Evolutionary conservation across 2,329 filamentous ascomycete species (phyloP).

Genomic region (Sordariomycetes sp.): DNA sequence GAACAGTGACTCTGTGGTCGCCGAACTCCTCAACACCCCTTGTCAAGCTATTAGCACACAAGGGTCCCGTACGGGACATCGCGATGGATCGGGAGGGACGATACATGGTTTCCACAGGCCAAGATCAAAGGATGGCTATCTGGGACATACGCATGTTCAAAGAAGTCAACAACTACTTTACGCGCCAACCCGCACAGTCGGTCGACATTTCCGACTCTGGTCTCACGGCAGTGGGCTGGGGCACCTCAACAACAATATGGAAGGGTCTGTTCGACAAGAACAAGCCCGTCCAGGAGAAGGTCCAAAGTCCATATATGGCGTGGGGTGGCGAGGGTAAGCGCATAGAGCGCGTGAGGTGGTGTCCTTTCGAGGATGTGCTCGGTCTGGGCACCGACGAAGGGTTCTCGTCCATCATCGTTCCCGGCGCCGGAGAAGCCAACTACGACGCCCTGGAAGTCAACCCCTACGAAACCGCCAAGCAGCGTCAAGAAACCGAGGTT

Average conservation of each 20-base stretch:
- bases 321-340: constrained; percentile 82
- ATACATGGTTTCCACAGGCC: constrained; percentile 92
- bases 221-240: constrained; percentile 83
- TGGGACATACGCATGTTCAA: constrained; percentile 95
- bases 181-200: constrained; percentile 71
- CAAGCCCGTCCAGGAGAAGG: constrained; percentile 61
- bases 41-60: constrained; percentile 85
- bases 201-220: constrained; percentile 84
- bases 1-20: constrained; percentile 90
- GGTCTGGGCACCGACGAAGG: constrained; percentile 77
- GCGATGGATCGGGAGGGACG: constrained; percentile 82
- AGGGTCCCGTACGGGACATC: constrained; percentile 76
- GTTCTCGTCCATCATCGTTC: constrained; percentile 83
- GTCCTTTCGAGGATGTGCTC: constrained; percentile 88
- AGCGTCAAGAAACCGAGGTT: constrained; percentile 88
- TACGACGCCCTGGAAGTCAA: constrained; percentile 90
- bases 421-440: constrained; percentile 94
- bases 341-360: constrained; percentile 80
- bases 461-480: constrained; percentile 88
- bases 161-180: constrained; percentile 83
- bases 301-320: constrained; percentile 82
- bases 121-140: constrained; percentile 85
- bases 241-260: constrained; percentile 84
- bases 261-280: constrained; percentile 77
- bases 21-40: constrained; percentile 80